Conservation (phyloP, 75 land plant species). For the Pseudotsuga menziesii region DNA sequence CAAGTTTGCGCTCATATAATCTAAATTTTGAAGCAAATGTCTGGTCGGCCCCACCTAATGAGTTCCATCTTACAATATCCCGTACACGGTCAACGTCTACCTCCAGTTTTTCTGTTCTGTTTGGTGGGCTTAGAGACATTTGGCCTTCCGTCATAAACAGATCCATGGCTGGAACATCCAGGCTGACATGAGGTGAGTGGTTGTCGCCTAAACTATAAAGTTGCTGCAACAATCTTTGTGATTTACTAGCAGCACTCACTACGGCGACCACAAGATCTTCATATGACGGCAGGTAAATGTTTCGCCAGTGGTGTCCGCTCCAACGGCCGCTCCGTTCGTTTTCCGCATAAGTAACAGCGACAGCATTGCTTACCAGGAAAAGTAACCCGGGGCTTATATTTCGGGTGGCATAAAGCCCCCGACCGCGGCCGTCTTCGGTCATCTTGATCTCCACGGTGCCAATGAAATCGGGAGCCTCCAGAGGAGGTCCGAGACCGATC, state of each 20-base stretch:
- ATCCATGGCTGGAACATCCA: neutral
- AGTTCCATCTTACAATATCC: conserved; percentile 18
- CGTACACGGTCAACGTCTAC: conserved; percentile 9
- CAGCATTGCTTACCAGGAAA: no score
- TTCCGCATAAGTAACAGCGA: no score
- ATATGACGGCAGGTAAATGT: no score
- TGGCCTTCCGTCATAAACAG: conserved; percentile 1
- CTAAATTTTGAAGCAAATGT: neutral
- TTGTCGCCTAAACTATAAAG: conserved; percentile 11
- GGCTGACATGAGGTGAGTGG: neutral
- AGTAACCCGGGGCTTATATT: no score
- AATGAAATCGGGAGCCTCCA: no score
- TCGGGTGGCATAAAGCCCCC: no score
- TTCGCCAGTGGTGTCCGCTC: no score
- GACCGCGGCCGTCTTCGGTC: no score
- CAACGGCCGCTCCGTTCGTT: no score
- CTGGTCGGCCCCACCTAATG: conserved; percentile 11
- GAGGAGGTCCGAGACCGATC: no score
- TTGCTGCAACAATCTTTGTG: conserved; percentile 13
- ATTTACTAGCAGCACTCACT: conserved; percentile 6
- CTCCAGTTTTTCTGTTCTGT: neutral
- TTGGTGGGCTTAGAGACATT: neutral
- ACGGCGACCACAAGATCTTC: no score
- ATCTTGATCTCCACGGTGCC: no score
- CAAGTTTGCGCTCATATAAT: neutral